These are phyloP conservation scores for Conringia planisiliqua DNA, from an alignment of 345 rosid species.

Conservation along the genomic window DNA sequence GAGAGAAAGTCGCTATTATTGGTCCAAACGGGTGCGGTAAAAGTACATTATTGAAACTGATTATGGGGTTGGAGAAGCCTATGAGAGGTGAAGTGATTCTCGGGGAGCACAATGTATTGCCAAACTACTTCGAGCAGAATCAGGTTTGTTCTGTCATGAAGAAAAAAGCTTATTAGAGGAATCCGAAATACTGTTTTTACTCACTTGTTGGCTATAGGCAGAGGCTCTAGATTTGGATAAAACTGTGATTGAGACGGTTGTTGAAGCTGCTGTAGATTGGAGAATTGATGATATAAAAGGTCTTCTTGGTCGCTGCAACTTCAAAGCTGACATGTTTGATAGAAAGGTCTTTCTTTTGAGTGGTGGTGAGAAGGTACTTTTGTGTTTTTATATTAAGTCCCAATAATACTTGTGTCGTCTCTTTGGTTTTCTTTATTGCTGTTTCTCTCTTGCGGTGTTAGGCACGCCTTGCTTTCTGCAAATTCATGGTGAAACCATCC, in stretches of 20 bases:
- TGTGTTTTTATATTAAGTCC: neutral
- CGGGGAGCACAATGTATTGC: conserved; percentile 89
- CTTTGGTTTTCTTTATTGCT: neutral
- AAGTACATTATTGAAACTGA: conserved; percentile 77
- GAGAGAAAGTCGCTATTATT: conserved; percentile 78
- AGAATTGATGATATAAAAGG: conserved; percentile 90
- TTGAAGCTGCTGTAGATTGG: conserved; percentile 92
- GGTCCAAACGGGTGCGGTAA: conserved; percentile 98
- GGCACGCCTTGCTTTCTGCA: conserved; percentile 97
- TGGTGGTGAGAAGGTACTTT: conserved; percentile 85
- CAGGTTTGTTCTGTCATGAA: conserved; percentile 51
- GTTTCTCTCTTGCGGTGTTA: neutral
- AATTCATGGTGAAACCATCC: conserved; percentile 93
- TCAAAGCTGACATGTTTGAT: conserved; percentile 93
- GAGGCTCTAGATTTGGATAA: conserved; percentile 91
- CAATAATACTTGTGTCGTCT: neutral
- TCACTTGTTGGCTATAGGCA: conserved; percentile 43
- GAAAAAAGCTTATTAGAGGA: neutral
- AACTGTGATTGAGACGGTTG: conserved; percentile 83
- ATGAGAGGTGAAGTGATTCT: conserved; percentile 62
- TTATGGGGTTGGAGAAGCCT: conserved; percentile 75
- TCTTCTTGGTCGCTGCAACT: conserved; percentile 95
- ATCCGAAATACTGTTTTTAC: neutral
- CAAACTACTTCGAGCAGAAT: conserved; percentile 97
- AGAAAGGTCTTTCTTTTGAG: conserved; percentile 84